A percentile compares a stretch with the other conserved stretches of the same genome.
Evolutionary conservation across 2,329 filamentous ascomycete species (phyloP).

Genomic region (Dothistroma pini): DNA sequence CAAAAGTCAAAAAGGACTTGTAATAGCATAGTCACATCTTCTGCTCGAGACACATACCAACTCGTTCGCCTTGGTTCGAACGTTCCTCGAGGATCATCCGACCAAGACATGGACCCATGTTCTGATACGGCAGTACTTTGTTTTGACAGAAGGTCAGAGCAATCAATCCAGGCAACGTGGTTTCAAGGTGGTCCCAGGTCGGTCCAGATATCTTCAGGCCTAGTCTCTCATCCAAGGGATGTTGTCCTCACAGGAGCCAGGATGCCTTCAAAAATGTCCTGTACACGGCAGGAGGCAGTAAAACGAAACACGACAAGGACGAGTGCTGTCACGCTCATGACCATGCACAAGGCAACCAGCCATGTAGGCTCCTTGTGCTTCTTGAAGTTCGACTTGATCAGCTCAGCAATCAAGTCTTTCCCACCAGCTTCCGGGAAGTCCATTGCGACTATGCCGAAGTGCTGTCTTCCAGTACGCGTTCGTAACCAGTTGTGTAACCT

Average conservation of each 20-base stretch:
- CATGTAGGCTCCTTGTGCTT: slow-evolving; percentile 1
- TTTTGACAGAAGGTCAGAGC: too few relatives aligned
- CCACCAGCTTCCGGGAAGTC: slow-evolving; percentile 39
- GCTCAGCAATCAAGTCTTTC: slow-evolving; percentile 39
- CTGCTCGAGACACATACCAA: too few relatives aligned
- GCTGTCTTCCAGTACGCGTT: slow-evolving; percentile 26
- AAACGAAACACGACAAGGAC: neutral
- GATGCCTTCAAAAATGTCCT: neutral
- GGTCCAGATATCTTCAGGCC: neutral
- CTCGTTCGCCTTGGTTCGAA: too few relatives aligned
- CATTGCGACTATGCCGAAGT: slow-evolving; percentile 37
- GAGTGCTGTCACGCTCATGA: neutral
- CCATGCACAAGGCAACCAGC: neutral
- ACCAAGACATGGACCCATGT: too few relatives aligned
- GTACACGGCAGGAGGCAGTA: neutral
- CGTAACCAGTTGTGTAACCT: slow-evolving; percentile 35
- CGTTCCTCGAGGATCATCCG: too few relatives aligned
- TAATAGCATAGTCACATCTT: too few relatives aligned
- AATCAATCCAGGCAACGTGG: too few relatives aligned
- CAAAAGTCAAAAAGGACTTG: too few relatives aligned
- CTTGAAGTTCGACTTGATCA: slow-evolving; percentile 43
- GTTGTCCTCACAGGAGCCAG: neutral
- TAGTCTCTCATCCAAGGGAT: neutral
- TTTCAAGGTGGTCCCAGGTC: neutral
- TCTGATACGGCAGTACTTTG: too few relatives aligned